Percentiles rank a stretch among this genome's conserved stretches.
Evolutionary conservation across 805 yeast genomes (phyloP).

Genomic region (Candida manassasensis): DNA sequence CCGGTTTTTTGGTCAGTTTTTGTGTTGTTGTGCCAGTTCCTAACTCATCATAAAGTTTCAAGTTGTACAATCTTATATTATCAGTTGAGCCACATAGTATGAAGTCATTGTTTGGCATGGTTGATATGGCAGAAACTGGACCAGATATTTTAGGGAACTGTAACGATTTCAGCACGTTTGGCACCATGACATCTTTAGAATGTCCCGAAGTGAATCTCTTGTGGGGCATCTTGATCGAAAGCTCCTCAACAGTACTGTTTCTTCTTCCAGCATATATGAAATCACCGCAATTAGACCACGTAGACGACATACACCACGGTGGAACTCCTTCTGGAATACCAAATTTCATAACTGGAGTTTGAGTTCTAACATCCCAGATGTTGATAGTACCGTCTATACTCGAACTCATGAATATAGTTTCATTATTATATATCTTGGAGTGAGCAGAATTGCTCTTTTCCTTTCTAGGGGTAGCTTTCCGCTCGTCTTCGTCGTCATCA

Average conservation of each 20-base stretch:
- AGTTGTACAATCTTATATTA: constrained; percentile 82
- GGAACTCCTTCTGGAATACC: constrained; percentile 65
- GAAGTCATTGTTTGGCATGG: constrained; percentile 78
- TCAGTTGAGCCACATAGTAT: constrained; percentile 86
- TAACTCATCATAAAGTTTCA: constrained; percentile 42
- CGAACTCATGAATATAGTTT: constrained; percentile 66
- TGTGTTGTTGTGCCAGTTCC: constrained; percentile 16
- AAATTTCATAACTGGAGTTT: constrained; percentile 41
- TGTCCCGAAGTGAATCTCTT: constrained; percentile 16
- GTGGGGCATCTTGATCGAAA: constrained; percentile 56
- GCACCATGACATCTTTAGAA: constrained; percentile 22
- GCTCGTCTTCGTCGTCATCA: constrained; percentile 34
- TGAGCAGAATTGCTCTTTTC: constrained; percentile 11
- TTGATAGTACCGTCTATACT: constrained; percentile 77
- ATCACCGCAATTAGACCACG: constrained; percentile 86
- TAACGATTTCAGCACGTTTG: constrained; percentile 53
- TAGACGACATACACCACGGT: constrained; percentile 90
- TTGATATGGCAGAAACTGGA: constrained; percentile 73
- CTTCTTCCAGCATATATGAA: constrained; percentile 80
- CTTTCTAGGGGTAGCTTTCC: constrained; percentile 12
- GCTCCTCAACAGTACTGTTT: constrained; percentile 80
- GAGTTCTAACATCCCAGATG: constrained; percentile 74
- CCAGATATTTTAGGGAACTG: constrained; percentile 87
- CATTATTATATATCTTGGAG: constrained; percentile 26
- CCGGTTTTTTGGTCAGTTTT: constrained; percentile 28